Conservation (phyloP, 2,329 filamentous ascomycete species). For the Penicillium sp. region DNA sequence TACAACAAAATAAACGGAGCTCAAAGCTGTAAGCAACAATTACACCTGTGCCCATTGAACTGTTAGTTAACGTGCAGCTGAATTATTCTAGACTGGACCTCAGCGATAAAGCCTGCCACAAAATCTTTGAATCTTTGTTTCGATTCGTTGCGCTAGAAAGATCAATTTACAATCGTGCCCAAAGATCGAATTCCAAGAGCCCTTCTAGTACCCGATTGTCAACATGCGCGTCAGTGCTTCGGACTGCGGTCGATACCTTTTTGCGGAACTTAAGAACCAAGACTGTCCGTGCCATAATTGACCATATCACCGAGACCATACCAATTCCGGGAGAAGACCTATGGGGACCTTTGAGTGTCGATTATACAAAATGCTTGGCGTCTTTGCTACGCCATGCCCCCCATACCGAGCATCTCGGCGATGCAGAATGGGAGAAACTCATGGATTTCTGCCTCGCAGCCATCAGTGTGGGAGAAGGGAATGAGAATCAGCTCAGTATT, state of each 20-base stretch:
- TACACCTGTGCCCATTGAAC: background rate
- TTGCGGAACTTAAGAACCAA: slow-evolving; percentile 68
- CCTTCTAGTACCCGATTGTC: slow-evolving; percentile 60
- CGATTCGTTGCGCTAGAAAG: slow-evolving; percentile 70
- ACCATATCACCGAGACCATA: slow-evolving; percentile 77
- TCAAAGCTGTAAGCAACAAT: slow-evolving; percentile 35
- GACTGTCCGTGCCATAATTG: slow-evolving; percentile 74
- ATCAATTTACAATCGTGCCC: slow-evolving; percentile 58
- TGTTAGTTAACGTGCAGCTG: background rate
- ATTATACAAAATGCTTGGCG: slow-evolving; percentile 76
- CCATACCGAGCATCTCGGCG: slow-evolving; percentile 76
- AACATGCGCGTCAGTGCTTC: slow-evolving; percentile 69
- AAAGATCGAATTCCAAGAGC: slow-evolving; percentile 53
- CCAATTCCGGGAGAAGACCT: slow-evolving; percentile 62
- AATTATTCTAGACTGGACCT: slow-evolving; percentile 44
- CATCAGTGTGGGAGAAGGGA: slow-evolving; percentile 43
- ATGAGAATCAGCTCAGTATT: slow-evolving; percentile 31
- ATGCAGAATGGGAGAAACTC: slow-evolving; percentile 66
- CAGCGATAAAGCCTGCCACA: slow-evolving; percentile 75
- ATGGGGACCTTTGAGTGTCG: slow-evolving; percentile 67
- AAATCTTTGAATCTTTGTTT: slow-evolving; percentile 79
- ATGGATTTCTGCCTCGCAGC: slow-evolving; percentile 69
- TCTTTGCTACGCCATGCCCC: slow-evolving; percentile 70
- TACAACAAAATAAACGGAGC: slow-evolving; percentile 52
- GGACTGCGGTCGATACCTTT: slow-evolving; percentile 69